These are phyloP conservation scores for Curvularia sp. DNA, from an alignment of 2,329 filamentous ascomycete species.

Conservation along the genomic window DNA sequence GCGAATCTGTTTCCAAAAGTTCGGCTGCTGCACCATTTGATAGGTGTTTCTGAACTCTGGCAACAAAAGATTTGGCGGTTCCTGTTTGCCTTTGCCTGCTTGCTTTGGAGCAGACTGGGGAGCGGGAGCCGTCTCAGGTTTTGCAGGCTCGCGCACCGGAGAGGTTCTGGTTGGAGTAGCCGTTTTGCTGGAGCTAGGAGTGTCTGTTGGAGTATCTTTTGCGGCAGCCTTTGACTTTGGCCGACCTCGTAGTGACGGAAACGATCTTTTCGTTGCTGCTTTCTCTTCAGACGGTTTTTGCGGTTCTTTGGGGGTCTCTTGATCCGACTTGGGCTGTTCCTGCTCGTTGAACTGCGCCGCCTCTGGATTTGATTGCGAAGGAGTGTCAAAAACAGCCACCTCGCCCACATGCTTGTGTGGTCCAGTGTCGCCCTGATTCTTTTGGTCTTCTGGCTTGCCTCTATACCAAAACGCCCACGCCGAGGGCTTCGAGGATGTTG, in stretches of 20 bases:
- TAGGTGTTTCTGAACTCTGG: conserved; percentile 76
- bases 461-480: conserved; percentile 85
- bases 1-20: conserved; percentile 55
- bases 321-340: conserved; percentile 30
- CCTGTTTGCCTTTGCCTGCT: conserved; percentile 34
- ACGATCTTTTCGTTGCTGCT: conserved; percentile 36
- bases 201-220: conserved; percentile 28
- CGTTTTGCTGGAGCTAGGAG: conserved; percentile 49
- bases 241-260: conserved; percentile 42
- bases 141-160: conserved; percentile 36
- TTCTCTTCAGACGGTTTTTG: conserved; percentile 27
- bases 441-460: conserved; percentile 59
- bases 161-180: conserved; percentile 40
- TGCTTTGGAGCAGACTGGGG: conserved; percentile 40
- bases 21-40: conserved; percentile 53
- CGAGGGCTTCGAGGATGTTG: conserved; percentile 59
- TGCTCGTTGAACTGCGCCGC: conserved; percentile 60
- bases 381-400: conserved; percentile 59
- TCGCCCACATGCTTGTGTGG: conserved; percentile 63
- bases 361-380: conserved; percentile 58
- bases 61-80: conserved; percentile 68
- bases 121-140: conserved; percentile 33
- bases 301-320: conserved; percentile 28
- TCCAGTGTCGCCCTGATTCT: conserved; percentile 62
- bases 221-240: conserved; percentile 33